phyloP scores from a whole-genome alignment of 1,284 basidiomycete genomes.

The Cryptococcus sp. region DNA sequence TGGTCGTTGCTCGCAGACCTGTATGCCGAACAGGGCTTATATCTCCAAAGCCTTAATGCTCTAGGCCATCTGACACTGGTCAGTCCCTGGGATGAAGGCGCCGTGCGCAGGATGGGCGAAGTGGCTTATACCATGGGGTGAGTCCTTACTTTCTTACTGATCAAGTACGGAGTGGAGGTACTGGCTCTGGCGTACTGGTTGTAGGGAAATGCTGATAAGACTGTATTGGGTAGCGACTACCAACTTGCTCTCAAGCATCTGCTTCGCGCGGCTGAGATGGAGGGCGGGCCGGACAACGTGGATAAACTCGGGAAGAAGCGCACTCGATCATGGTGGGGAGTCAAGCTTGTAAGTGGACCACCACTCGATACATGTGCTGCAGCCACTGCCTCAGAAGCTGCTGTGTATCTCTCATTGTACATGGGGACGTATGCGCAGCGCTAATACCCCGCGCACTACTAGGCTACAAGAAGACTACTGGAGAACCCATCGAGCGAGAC shows the following conservation, averaged over 20 bases:
- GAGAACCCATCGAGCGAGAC: slow-evolving; percentile 31
- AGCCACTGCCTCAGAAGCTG: neutral
- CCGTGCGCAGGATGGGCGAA: slow-evolving; percentile 43
- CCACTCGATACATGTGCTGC: too few species aligned
- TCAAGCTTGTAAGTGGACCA: slow-evolving; percentile 68
- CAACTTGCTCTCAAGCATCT: slow-evolving; percentile 80
- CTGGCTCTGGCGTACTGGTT: neutral
- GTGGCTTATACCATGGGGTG: slow-evolving; percentile 48
- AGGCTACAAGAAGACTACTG: slow-evolving; percentile 65
- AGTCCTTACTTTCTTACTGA: slow-evolving; percentile 7
- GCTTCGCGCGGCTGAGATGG: slow-evolving; percentile 80
- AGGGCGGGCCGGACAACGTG: slow-evolving; percentile 59
- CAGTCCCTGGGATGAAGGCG: slow-evolving; percentile 45
- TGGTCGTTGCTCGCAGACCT: slow-evolving; percentile 93
- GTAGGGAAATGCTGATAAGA: neutral
- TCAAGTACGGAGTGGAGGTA: neutral
- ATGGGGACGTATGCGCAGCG: too few species aligned
- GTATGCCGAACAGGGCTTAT: slow-evolving; percentile 79
- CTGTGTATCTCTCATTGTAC: neutral
- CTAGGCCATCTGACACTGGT: slow-evolving; percentile 48
- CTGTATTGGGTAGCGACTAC: slow-evolving; percentile 58
- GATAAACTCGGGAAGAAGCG: slow-evolving; percentile 24
- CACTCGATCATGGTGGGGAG: slow-evolving; percentile 73
- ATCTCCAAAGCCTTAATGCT: slow-evolving; percentile 33
- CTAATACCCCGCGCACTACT: neutral